phyloP scores from a whole-genome alignment of 2,329 filamentous ascomycete species.

The Alternaria metachromatica region DNA sequence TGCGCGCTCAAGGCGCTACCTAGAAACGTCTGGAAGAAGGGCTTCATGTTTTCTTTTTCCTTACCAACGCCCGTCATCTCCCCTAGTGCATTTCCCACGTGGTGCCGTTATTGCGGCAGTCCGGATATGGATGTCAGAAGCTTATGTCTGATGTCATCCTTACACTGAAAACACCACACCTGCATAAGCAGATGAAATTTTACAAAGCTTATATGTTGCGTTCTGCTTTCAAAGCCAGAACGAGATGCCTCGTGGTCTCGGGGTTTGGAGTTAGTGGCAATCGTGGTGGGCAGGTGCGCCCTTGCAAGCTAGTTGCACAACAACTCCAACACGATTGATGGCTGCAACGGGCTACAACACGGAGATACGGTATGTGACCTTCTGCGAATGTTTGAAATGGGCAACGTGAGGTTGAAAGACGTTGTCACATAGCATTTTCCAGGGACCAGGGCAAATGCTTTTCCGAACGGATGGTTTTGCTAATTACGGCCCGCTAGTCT shows the following conservation, averaged over 20 bases:
- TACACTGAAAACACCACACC: not conserved
- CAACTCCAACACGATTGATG: not conserved
- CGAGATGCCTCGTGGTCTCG: no score
- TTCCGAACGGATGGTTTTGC: not conserved
- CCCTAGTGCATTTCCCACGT: not conserved
- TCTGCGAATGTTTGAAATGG: accelerated
- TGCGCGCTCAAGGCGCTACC: not conserved
- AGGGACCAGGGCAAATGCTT: not conserved
- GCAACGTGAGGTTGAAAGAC: not conserved
- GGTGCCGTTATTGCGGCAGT: not conserved
- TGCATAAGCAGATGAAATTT: not conserved
- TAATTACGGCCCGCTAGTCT: not conserved
- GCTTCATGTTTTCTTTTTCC: not conserved
- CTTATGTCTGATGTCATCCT: no score
- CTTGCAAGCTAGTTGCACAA: not conserved
- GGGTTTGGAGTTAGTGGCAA: not conserved
- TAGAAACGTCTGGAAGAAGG: not conserved
- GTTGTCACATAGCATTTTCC: not conserved
- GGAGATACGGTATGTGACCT: no score
- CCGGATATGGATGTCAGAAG: not conserved
- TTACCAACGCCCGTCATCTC: not conserved
- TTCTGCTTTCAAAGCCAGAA: not conserved
- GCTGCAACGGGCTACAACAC: not conserved
- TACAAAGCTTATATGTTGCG: not conserved
- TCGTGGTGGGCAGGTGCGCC: not conserved